Evolutionary conservation across 305 asterid species (phyloP).

Genomic region (Euphrasia arctica): DNA sequence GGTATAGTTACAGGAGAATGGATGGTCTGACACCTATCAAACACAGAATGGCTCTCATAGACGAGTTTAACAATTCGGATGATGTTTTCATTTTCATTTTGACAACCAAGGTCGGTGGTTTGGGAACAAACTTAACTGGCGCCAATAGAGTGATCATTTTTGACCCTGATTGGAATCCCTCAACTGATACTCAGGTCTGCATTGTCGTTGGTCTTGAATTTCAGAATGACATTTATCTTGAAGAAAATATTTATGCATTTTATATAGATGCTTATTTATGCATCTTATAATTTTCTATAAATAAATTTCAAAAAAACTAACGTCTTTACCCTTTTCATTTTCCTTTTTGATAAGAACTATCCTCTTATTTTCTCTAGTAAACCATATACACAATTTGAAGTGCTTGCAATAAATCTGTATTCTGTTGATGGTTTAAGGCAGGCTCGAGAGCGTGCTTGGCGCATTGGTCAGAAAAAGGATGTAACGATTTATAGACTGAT

Average conservation of each 20-base stretch:
- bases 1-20: slow-evolving; percentile 81
- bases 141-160: slow-evolving; percentile 95
- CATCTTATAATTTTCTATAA: too few relatives aligned
- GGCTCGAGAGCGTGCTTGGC: slow-evolving; percentile 99
- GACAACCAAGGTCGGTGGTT: slow-evolving; percentile 97
- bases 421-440: slow-evolving; percentile 38
- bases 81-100: slow-evolving; percentile 79
- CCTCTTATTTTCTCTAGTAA: too few relatives aligned
- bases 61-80: slow-evolving; percentile 77
- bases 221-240: slow-evolving; percentile 18
- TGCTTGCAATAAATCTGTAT: slow-evolving; percentile 22
- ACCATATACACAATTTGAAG: background rate
- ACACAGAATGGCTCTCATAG: slow-evolving; percentile 90
- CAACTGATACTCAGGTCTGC: slow-evolving; percentile 94
- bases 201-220: slow-evolving; percentile 18
- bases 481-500: slow-evolving; percentile 89
- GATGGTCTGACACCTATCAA: slow-evolving; percentile 89
- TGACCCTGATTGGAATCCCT: slow-evolving; percentile 99
- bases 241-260: background rate
- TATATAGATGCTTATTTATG: too few relatives aligned
- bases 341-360: too few relatives aligned
- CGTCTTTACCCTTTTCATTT: too few relatives aligned
- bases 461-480: slow-evolving; percentile 94
- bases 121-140: slow-evolving; percentile 95
- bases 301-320: too few relatives aligned